Percentiles rank a stretch among this genome's conserved stretches.
These are phyloP conservation scores for Tephrocybe sp. DNA, from an alignment of 768 basidiomycete species.

Conservation along the genomic window DNA sequence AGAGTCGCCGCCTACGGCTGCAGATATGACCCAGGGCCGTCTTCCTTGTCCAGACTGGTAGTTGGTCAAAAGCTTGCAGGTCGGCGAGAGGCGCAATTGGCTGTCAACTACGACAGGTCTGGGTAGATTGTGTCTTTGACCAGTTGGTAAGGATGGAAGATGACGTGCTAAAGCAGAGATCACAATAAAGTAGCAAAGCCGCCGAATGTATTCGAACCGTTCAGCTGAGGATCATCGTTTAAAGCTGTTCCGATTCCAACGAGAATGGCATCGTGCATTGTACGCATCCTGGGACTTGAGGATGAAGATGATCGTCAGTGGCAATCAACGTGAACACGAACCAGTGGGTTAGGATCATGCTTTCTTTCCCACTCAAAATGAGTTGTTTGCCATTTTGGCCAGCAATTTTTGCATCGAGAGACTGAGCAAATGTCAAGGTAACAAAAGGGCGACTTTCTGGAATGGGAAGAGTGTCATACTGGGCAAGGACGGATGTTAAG, in stretches of 20 bases:
- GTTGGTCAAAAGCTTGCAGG: slow-evolving; percentile 72
- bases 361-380: slow-evolving; percentile 79
- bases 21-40: slow-evolving; percentile 73
- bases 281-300: slow-evolving; percentile 63
- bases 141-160: slow-evolving; percentile 41
- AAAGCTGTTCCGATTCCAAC: slow-evolving; percentile 88
- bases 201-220: slow-evolving; percentile 49
- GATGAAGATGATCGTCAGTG: not conserved
- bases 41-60: slow-evolving; percentile 54
- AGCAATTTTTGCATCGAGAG: slow-evolving; percentile 85
- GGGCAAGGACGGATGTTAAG: slow-evolving; percentile 21
- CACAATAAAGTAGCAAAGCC: not conserved
- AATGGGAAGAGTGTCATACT: slow-evolving; percentile 15
- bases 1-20: slow-evolving; percentile 20
- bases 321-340: slow-evolving; percentile 29
- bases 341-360: slow-evolving; percentile 95
- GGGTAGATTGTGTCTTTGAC: slow-evolving; percentile 49
- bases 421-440: slow-evolving; percentile 86
- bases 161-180: slow-evolving; percentile 43
- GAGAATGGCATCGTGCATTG: slow-evolving; percentile 91
- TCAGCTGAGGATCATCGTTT: slow-evolving; percentile 94
- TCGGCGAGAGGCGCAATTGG: slow-evolving; percentile 57
- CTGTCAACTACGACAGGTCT: slow-evolving; percentile 85
- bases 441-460: slow-evolving; percentile 48
- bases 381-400: slow-evolving; percentile 72